Evolutionary conservation across 345 rosid genomes (phyloP), one percentile per base, ranked within the genome.

Genomic region (Salix koriyanagi): DNA sequence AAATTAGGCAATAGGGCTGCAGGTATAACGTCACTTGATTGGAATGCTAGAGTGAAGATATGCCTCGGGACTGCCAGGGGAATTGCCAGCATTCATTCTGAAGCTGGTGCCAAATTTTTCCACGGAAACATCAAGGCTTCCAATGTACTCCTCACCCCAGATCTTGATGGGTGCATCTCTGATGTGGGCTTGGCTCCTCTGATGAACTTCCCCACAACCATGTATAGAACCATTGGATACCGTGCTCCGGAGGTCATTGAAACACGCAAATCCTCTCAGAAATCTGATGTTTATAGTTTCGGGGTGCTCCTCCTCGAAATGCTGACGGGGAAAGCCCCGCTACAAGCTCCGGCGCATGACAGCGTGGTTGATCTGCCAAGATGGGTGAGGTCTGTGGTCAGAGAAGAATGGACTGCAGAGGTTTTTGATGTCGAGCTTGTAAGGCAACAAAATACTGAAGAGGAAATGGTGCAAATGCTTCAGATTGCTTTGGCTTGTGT

Each of bases 391-490:
- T 93, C 96, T 16, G 94, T 93, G 0, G 96, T 93, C 6, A 78
- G 94, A 48, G 97, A 93, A 67, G 97, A 93, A 61, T 93, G 96
- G 97, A 91, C 97, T 0, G 96, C 96, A 2, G 96, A 93, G 80
- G 97, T 93, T 18, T 93, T 93, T 46, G 96, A 93, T 76, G 92
- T 90, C 0, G 97, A 91, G 87, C 92, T 93, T 11, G 65, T 91
- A 82, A 89, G 80, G 77, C 85, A 67, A 77, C 90, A 83, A 81
- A 84, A 83, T 60, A 84, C 84, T 16, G 96, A 91, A 80, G 96
- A 93, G 77, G 96, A 93, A 48, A 91, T 90, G 97, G 94, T 93
- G 69, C 96, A 91, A 78, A 89, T 91, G 96, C 88, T 93, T 69
- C 97, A 93, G 78, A 84, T 93, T 65, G 96, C 85, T 11, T 75